These are phyloP conservation scores for Daedalea quercina DNA, from an alignment of 768 basidiomycete species.

Conservation along the genomic window DNA sequence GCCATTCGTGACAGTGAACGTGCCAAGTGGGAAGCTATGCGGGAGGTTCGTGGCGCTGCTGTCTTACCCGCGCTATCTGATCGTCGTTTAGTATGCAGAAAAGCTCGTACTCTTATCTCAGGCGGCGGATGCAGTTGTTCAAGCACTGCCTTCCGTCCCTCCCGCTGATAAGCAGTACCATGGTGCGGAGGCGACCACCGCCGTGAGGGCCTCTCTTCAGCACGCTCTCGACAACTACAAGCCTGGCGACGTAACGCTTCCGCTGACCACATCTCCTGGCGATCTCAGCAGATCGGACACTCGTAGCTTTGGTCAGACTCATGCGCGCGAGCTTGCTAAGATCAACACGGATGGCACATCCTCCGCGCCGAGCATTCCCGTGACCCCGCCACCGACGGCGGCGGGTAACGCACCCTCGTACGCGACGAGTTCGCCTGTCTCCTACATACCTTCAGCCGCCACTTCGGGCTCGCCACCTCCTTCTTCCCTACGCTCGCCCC, in stretches of 20 bases:
- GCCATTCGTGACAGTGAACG: conserved; percentile 70
- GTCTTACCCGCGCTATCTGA: conserved; percentile 1
- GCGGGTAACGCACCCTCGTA: conserved; percentile 10
- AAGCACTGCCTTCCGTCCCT: conserved; percentile 60
- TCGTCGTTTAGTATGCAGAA: conserved; percentile 59
- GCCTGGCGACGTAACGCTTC: conserved; percentile 54
- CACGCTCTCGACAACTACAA: conserved; percentile 74
- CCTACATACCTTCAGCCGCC: conserved; percentile 1
- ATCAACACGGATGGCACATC: conserved; percentile 33
- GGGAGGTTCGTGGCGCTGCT: conserved; percentile 47
- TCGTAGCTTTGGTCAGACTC: conserved; percentile 79
- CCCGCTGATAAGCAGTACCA: conserved; percentile 48
- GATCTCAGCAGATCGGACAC: conserved; percentile 69
- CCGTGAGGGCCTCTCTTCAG: conserved; percentile 69
- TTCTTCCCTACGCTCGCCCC: background rate
- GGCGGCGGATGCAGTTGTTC: conserved; percentile 56
- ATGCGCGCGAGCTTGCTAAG: conserved; percentile 63
- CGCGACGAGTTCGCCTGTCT: conserved; percentile 5
- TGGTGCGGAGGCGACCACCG: conserved; percentile 57
- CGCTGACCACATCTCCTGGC: conserved; percentile 34
- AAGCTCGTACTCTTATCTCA: conserved; percentile 72
- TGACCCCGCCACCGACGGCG: conserved; percentile 34
- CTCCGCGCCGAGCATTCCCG: conserved; percentile 27
- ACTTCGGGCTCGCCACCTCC: conserved; percentile 21
- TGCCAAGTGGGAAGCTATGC: conserved; percentile 73